A percentile compares a stretch with the other conserved stretches of the same genome.
These are phyloP conservation scores for Capronia americana DNA, from an alignment of 2,329 filamentous ascomycete genomes.

Conservation along the genomic window DNA sequence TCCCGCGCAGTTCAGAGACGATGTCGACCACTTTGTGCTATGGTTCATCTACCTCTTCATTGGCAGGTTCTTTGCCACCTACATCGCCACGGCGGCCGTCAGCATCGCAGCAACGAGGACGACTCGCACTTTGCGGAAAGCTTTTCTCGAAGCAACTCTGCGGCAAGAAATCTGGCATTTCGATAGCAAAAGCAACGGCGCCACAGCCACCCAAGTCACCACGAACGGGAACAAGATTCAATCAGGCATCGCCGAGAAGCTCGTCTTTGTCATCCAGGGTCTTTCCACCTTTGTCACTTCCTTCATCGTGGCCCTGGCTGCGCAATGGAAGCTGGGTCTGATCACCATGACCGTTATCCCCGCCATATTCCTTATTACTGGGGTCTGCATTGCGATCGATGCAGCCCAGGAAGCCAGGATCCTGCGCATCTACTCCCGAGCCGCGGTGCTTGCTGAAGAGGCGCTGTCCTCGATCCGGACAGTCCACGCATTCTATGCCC, in stretches of 20 bases:
- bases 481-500: slow-evolving; percentile 58
- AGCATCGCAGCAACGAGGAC: slow-evolving; percentile 40
- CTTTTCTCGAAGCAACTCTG: slow-evolving; percentile 42
- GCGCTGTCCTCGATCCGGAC: slow-evolving; percentile 58
- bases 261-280: slow-evolving; percentile 44
- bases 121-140: slow-evolving; percentile 36
- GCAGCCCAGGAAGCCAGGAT: slow-evolving; percentile 36
- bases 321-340: slow-evolving; percentile 54
- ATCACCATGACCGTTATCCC: slow-evolving; percentile 58
- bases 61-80: slow-evolving; percentile 45
- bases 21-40: slow-evolving; percentile 38
- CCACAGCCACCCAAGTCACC: slow-evolving; percentile 42
- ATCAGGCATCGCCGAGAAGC: slow-evolving; percentile 51
- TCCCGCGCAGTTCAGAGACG: slow-evolving; percentile 36
- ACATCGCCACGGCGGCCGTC: slow-evolving; percentile 43
- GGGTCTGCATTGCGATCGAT: slow-evolving; percentile 40
- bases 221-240: slow-evolving; percentile 47
- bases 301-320: slow-evolving; percentile 49
- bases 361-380: slow-evolving; percentile 46
- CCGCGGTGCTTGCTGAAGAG: slow-evolving; percentile 58
- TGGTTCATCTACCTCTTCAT: slow-evolving; percentile 49
- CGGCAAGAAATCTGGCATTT: slow-evolving; percentile 45
- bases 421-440: slow-evolving; percentile 51
- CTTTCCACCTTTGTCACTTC: slow-evolving; percentile 49
- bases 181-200: slow-evolving; percentile 41